Base-by-base conservation (phyloP, 73 alveolate genomes). In the Symbiodinium natans region DNA sequence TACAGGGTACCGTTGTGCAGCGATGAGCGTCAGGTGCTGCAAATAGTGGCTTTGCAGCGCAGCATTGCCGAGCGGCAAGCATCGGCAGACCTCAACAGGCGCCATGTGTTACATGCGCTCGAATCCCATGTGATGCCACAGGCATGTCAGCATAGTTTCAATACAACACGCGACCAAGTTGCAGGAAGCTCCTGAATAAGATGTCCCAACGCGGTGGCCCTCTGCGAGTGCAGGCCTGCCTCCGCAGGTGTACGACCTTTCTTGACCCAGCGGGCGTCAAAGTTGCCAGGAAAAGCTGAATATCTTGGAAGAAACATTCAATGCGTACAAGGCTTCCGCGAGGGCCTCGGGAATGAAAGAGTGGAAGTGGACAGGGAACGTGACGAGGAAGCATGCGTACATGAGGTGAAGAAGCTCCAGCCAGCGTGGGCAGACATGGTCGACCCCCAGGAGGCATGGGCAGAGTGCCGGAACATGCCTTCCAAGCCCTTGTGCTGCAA, bases 1-100 rank as follows among this genome's bases (percentile, higher is more conserved):
- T 46, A 9, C 59, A 9, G 6, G 59, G 59, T 6, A 46, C 13
- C 59, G 59, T 46, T n/a, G 33, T 25, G 36, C 56, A 36, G 29
- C 42, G 56, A 31, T n/a, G n/a, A n/a, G n/a, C n/a, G n/a, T 31
- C 25, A 90, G 39, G 97, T 90, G 6, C 39, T 90, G 41, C 31
- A 31, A 36, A 73, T 90, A 42, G 68, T 71, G 34, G 89, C 77
- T 38, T 23, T 36, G 97, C 97, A 90, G 77, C 87, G 97, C 29
- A 89, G 68, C 97, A 90, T 90, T 42, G 89, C 97, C 19, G 97
- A 90, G 77, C 97, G 97, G 25, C 97, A 90, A 46, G 97, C 97
- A 11, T 39, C 38, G 48, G 87, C 87, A 19, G 48, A 77, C 48
- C 48, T 77, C 87, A 34, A 31, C 34, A 63, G 34, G 87, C 31